Conservation (phyloP, 148 eudicot genomes). For the Fallopia convolvulus region DNA sequence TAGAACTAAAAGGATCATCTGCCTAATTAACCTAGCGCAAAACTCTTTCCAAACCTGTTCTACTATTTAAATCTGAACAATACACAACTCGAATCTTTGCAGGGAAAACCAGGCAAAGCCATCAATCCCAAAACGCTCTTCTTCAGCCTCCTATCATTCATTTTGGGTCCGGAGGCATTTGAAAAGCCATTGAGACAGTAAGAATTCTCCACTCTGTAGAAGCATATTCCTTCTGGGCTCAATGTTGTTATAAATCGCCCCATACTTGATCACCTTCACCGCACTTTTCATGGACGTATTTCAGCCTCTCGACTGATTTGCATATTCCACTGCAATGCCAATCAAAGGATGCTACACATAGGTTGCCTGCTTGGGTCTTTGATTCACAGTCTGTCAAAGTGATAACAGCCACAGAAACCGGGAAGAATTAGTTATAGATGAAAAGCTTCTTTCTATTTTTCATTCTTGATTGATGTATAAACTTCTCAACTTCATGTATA, state of each 20-base stretch:
- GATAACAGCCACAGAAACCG: conserved; percentile 6
- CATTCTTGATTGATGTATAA: neutral
- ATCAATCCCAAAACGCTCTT: neutral
- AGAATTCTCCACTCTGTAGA: neutral
- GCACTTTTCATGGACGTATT: conserved; percentile 56
- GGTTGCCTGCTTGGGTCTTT: conserved; percentile 71
- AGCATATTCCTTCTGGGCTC: neutral
- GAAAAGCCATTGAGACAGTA: neutral
- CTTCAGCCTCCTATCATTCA: neutral
- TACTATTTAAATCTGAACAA: neutral
- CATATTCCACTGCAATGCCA: conserved; percentile 87
- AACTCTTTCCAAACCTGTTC: neutral
- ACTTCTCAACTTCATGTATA: too few species aligned
- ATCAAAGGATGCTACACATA: conserved; percentile 67
- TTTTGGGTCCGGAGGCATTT: neutral
- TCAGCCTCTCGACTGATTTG: conserved; percentile 65
- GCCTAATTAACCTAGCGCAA: neutral
- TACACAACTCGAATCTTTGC: neutral
- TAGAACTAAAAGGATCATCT: neutral
- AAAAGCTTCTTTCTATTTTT: neutral
- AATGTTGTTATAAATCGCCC: conserved; percentile 37
- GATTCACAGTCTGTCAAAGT: conserved; percentile 53
- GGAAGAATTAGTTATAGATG: neutral
- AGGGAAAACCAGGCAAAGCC: neutral
- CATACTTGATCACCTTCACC: conserved; percentile 62